Evolutionary conservation across 2,329 filamentous ascomycete species (phyloP).

Genomic region (Xylaria sp.): DNA sequence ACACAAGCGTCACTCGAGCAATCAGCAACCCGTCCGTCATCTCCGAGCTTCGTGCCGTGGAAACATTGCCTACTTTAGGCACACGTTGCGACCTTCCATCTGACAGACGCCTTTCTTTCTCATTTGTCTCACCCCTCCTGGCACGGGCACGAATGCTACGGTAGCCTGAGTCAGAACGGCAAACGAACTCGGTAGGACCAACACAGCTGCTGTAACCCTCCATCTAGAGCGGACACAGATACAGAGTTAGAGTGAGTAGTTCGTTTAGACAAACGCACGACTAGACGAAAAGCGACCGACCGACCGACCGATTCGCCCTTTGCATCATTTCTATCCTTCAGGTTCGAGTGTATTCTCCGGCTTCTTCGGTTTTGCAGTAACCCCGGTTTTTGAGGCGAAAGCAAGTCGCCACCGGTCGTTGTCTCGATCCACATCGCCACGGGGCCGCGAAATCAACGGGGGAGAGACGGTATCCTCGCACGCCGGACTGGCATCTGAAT

Average conservation of each 20-base stretch:
- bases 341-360: background rate
- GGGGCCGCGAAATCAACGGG: background rate
- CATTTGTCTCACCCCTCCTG: slow-evolving; percentile 1
- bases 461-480: background rate
- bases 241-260: too few species aligned
- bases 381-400: background rate
- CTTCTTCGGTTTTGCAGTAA: background rate
- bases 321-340: background rate
- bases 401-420: background rate
- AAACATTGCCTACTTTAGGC: background rate
- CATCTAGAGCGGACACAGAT: too few species aligned
- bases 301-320: background rate
- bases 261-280: slow-evolving; percentile 4
- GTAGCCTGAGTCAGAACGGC: slow-evolving; percentile 24
- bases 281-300: slow-evolving; percentile 1
- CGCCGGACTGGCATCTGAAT: background rate
- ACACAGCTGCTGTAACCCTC: slow-evolving; percentile 8
- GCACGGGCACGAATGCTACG: slow-evolving; percentile 18
- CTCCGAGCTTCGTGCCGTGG: slow-evolving; percentile 4
- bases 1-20: slow-evolving; percentile 13
- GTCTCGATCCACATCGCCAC: background rate
- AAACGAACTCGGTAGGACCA: slow-evolving; percentile 15
- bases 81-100: slow-evolving; percentile 19
- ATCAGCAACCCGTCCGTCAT: slow-evolving; percentile 10
- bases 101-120: background rate